These are phyloP conservation scores for Phtheirospermum japonicum DNA, from an alignment of 257 asterid genomes.

Conservation along the genomic window DNA sequence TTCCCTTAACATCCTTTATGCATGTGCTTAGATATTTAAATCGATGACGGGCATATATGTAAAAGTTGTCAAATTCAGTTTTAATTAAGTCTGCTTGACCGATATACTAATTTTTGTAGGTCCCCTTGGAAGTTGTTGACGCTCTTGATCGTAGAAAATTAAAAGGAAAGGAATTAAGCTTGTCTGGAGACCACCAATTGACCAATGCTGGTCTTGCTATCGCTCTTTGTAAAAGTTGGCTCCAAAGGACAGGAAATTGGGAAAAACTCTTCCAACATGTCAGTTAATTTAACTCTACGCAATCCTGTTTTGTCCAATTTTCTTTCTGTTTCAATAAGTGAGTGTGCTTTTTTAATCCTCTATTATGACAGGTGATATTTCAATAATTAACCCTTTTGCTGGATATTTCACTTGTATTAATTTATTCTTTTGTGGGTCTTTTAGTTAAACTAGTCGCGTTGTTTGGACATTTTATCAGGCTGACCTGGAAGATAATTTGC, in stretches of 20 bases:
- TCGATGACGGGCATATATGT: too few relatives aligned
- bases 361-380: too few relatives aligned
- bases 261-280: conserved; percentile 58
- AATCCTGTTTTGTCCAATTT: too few relatives aligned
- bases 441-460: conserved; percentile 1
- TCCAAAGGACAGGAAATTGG: conserved; percentile 65
- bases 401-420: neutral
- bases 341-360: neutral
- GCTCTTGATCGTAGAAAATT: conserved; percentile 54
- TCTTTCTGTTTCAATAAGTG: neutral
- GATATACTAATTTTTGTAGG: conserved; percentile 39
- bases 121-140: conserved; percentile 60
- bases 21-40: too few relatives aligned
- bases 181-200: conserved; percentile 85
- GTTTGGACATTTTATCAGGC: conserved; percentile 35
- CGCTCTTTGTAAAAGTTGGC: conserved; percentile 85
- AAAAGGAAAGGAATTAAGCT: conserved; percentile 59
- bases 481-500: conserved; percentile 44
- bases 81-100: too few relatives aligned
- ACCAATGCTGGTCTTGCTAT: conserved; percentile 85
- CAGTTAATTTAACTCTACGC: conserved; percentile 33
- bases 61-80: too few relatives aligned
- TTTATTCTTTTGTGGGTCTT: neutral
- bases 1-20: too few relatives aligned
- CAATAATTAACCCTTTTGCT: too few relatives aligned